phyloP scores from a whole-genome alignment of 78 protist genomes.

The Chrysochromulina parva region DNA sequence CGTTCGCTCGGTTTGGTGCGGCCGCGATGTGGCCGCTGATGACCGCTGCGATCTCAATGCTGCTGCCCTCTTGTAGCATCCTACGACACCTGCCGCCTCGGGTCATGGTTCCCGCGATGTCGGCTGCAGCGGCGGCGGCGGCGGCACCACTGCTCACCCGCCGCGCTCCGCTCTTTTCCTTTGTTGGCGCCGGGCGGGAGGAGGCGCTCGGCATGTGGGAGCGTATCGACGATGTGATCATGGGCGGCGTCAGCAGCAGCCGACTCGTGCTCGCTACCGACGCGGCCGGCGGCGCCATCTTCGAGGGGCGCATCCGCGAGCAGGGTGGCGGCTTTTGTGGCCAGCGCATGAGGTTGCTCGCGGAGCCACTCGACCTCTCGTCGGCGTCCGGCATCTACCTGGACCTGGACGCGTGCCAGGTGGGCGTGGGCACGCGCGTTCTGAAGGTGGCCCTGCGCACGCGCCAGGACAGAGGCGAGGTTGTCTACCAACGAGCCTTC shows the following conservation, averaged over 20 bases:
- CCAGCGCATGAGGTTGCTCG: slow-evolving; percentile 2
- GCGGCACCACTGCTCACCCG: no score
- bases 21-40: no score
- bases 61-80: no score
- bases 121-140: no score
- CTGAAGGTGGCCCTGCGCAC: neutral
- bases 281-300: neutral
- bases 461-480: neutral
- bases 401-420: neutral
- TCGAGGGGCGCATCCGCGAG: neutral
- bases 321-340: neutral
- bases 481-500: neutral
- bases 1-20: no score
- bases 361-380: neutral
- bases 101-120: no score
- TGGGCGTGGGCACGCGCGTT: neutral
- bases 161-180: neutral
- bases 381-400: neutral
- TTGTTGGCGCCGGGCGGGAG: neutral
- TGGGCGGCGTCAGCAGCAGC: neutral
- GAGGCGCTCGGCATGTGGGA: neutral
- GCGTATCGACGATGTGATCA: neutral
- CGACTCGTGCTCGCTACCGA: neutral
- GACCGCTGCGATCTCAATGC: no score
- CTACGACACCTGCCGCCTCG: no score